Conservation (phyloP, 495 filamentous ascomycete species). For the Penicillium longicatenatum region DNA sequence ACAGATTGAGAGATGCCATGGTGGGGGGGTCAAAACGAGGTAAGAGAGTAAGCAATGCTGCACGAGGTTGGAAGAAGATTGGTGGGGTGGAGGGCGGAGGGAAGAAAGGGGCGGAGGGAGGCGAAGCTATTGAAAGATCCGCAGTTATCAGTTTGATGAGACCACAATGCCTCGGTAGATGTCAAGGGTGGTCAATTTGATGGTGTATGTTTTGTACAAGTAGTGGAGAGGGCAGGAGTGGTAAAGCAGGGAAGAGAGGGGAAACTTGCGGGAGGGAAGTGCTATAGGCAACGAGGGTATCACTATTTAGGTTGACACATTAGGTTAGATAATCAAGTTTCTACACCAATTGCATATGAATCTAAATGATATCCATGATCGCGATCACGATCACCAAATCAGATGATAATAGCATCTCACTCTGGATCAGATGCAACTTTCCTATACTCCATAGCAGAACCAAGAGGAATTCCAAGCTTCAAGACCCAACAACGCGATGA, state of each 20-base stretch:
- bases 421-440: no score
- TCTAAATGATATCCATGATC: no score
- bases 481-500: not conserved
- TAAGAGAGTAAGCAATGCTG: not conserved
- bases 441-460: no score
- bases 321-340: not conserved
- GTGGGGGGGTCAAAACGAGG: slow-evolving; percentile 11
- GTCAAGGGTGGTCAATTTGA: not conserved
- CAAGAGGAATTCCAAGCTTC: not conserved
- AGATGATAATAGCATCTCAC: not conserved
- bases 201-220: not conserved
- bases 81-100: not conserved
- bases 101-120: not conserved
- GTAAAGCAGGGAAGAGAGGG: not conserved
- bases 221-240: not conserved
- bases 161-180: not conserved
- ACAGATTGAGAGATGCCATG: slow-evolving; percentile 94
- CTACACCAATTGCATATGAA: not conserved
- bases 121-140: not conserved
- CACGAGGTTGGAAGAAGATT: not conserved
- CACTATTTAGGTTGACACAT: not conserved
- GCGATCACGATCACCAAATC: no score
- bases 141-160: not conserved
- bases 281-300: not conserved
- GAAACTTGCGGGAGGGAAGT: not conserved